phyloP scores from a whole-genome alignment of 179 eudicot genomes.

The Silene vulgaris region DNA sequence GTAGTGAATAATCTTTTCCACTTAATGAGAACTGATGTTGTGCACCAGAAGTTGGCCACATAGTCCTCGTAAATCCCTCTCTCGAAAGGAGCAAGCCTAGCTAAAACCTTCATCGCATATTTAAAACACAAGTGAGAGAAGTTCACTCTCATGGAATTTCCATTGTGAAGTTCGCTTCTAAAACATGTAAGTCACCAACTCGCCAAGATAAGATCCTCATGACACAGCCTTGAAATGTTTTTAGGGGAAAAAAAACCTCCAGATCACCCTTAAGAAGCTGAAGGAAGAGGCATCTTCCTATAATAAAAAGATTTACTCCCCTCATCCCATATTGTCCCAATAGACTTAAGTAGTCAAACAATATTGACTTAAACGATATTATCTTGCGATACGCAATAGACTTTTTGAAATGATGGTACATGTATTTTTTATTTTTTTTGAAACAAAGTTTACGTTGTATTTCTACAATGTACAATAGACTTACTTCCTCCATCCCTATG shows the following conservation, averaged over 20 bases:
- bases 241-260: background rate
- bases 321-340: background rate
- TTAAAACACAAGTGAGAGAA: conserved; percentile 8
- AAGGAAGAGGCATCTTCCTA: background rate
- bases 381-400: background rate
- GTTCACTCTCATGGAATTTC: background rate
- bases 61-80: conserved; percentile 93
- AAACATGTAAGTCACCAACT: background rate
- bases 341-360: background rate
- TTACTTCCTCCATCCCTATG: background rate
- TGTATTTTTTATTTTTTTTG: too few relatives aligned
- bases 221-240: background rate
- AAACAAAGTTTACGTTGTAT: background rate
- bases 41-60: conserved; percentile 98
- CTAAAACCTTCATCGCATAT: conserved; percentile 56
- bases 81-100: conserved; percentile 90
- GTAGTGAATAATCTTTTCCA: conserved; percentile 73
- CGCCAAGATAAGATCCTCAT: background rate
- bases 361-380: background rate
- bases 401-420: too few relatives aligned
- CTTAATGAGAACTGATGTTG: conserved; percentile 65
- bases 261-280: background rate
- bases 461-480: background rate
- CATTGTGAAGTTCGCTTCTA: too few relatives aligned
- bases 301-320: background rate